Conservation (phyloP, 768 basidiomycete species). For the Boletus tylopilopsis region DNA sequence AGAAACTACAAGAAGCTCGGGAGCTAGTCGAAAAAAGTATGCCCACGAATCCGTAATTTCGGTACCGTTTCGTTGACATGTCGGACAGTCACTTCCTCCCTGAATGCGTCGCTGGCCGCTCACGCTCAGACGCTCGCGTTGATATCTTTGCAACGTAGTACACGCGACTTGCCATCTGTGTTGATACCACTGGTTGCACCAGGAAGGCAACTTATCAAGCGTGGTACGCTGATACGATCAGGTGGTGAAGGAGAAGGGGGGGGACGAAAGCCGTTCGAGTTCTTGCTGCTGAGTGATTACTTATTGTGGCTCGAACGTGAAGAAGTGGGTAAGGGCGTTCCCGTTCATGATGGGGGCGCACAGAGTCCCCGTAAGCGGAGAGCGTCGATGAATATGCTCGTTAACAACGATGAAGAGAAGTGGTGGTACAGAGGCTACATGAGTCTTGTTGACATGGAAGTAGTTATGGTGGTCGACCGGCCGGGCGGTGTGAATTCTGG, state of each 20-base stretch:
- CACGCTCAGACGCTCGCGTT: conserved; percentile 75
- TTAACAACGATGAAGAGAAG: conserved; percentile 51
- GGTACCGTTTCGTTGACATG: conserved; percentile 4
- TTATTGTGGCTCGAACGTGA: conserved; percentile 69
- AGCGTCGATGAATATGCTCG: conserved; percentile 17
- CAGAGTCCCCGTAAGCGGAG: conserved; percentile 18
- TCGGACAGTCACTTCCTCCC: conserved; percentile 62
- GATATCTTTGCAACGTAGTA: conserved; percentile 75
- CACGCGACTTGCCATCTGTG: conserved; percentile 70
- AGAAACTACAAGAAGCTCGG: conserved; percentile 55
- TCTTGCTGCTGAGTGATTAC: conserved; percentile 81
- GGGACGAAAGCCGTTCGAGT: conserved; percentile 48
- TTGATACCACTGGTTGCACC: conserved; percentile 77
- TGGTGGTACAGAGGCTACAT: conserved; percentile 72
- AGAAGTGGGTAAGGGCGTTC: conserved; percentile 31
- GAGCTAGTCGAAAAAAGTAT: conserved; percentile 72
- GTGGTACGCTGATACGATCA: conserved; percentile 55
- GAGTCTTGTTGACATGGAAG: conserved; percentile 72
- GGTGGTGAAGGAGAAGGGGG: conserved; percentile 41
- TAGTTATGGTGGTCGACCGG: conserved; percentile 48
- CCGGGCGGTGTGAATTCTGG: conserved; percentile 11
- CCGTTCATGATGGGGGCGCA: conserved; percentile 16
- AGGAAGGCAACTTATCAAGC: conserved; percentile 73
- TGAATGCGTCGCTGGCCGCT: conserved; percentile 75
- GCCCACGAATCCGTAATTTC: conserved; percentile 9